phyloP scores from a whole-genome alignment of 257 asterid species.

The Nyctanthes arbortristis region DNA sequence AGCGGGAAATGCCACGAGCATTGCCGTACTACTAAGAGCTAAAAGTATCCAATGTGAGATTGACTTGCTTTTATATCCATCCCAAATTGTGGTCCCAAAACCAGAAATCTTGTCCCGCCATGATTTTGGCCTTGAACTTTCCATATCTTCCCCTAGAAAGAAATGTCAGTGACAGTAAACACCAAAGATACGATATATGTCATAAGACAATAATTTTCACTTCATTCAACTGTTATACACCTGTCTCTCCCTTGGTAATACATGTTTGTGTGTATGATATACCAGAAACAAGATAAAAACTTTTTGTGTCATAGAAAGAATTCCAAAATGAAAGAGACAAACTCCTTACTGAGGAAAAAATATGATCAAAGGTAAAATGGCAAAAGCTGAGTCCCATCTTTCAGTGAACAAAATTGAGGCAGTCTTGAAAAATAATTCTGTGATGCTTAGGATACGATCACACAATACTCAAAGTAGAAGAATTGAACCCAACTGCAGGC shows the following conservation, averaged over 20 bases:
- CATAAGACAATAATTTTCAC: background rate
- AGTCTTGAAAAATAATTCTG: background rate
- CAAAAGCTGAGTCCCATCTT: background rate
- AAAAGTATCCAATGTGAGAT: constrained; percentile 77
- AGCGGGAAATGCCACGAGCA: constrained; percentile 84
- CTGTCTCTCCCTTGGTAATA: background rate
- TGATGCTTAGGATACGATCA: background rate
- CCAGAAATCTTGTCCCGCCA: constrained; percentile 32
- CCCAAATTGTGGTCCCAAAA: constrained; percentile 32
- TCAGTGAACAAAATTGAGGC: background rate
- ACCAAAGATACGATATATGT: background rate
- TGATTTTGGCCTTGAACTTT: constrained; percentile 39
- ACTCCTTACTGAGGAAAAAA: background rate
- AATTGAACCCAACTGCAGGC: background rate
- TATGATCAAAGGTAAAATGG: background rate
- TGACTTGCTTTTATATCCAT: constrained; percentile 57
- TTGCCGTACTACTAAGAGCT: constrained; percentile 56
- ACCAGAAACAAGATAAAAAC: background rate
- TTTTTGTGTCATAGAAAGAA: background rate
- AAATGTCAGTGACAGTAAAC: background rate
- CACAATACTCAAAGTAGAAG: background rate
- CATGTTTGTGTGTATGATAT: background rate
- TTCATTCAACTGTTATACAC: background rate
- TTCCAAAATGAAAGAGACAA: background rate
- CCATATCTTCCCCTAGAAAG: constrained; percentile 44